Conservation (phyloP, 2,329 filamentous ascomycete species). For the Calonectria pteridis region DNA sequence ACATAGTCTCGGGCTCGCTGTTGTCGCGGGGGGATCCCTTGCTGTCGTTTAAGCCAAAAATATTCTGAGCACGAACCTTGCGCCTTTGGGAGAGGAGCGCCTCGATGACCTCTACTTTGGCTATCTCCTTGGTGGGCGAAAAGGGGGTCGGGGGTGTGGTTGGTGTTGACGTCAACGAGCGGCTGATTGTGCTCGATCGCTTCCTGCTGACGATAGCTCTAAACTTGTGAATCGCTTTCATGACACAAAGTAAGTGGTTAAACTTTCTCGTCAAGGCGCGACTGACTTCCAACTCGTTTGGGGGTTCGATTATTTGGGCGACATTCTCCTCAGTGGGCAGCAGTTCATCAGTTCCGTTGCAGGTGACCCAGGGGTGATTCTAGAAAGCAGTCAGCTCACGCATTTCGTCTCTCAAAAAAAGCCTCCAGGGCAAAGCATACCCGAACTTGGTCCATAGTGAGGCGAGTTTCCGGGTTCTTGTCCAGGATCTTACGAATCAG, state of each 20-base stretch:
- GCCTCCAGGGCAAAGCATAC: slow-evolving; percentile 63
- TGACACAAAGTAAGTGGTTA: slow-evolving; percentile 86
- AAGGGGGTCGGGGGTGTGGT: slow-evolving; percentile 26
- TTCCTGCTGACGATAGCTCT: slow-evolving; percentile 73
- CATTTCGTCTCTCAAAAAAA: neutral
- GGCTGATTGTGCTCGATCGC: slow-evolving; percentile 18
- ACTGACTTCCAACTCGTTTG: slow-evolving; percentile 91
- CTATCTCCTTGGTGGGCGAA: slow-evolving; percentile 47
- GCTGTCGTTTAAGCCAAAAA: slow-evolving; percentile 52
- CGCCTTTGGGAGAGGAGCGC: slow-evolving; percentile 62
- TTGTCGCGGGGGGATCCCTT: slow-evolving; percentile 67
- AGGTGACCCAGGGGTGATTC: slow-evolving; percentile 95
- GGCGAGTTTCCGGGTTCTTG: slow-evolving; percentile 86
- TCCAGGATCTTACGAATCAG: slow-evolving; percentile 81
- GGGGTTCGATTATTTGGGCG: slow-evolving; percentile 80
- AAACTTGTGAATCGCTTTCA: slow-evolving; percentile 93
- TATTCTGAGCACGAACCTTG: slow-evolving; percentile 51
- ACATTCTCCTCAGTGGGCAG: slow-evolving; percentile 90
- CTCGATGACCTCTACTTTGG: slow-evolving; percentile 62
- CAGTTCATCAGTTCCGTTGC: slow-evolving; percentile 80
- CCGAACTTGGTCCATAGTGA: slow-evolving; percentile 84
- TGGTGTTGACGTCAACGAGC: slow-evolving; percentile 27
- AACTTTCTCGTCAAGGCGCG: slow-evolving; percentile 92
- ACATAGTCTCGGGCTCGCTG: slow-evolving; percentile 71
- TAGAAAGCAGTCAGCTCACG: slow-evolving; percentile 53